Conservation (phyloP, 116 monocot species). For the Thalassia testudinum region DNA sequence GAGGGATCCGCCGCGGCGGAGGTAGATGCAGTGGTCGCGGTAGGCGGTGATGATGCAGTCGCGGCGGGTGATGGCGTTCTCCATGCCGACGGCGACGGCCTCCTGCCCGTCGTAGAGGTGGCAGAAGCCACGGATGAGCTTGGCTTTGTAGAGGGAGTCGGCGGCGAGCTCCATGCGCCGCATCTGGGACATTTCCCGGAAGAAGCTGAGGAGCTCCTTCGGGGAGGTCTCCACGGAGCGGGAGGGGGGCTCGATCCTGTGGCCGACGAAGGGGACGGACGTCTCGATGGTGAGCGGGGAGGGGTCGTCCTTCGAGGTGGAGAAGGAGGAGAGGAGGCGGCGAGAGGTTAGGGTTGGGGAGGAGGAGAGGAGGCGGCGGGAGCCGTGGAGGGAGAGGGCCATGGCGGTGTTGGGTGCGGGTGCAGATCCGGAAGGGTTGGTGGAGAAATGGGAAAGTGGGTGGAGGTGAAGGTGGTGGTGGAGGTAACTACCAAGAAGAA, state of each 20-base stretch:
- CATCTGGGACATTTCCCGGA: slow-evolving; percentile 52
- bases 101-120: slow-evolving; percentile 84
- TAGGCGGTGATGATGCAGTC: slow-evolving; percentile 84
- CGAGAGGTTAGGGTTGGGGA: neutral
- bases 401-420: neutral
- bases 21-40: slow-evolving; percentile 69
- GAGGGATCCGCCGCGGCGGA: slow-evolving; percentile 53
- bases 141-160: slow-evolving; percentile 78
- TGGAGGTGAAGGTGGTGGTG: no score
- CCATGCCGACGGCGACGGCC: slow-evolving; percentile 64
- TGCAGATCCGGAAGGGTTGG: no score
- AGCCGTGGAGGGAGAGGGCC: neutral
- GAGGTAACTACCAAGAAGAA: no score
- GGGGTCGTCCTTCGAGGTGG: slow-evolving; percentile 3
- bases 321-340: slow-evolving; percentile 7
- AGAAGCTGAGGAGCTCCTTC: slow-evolving; percentile 32
- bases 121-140: slow-evolving; percentile 67
- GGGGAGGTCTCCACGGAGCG: slow-evolving; percentile 40
- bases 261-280: slow-evolving; percentile 34
- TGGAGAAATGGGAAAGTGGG: no score
- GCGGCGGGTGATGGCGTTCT: slow-evolving; percentile 42
- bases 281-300: slow-evolving; percentile 25
- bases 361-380: neutral
- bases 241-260: slow-evolving; percentile 32
- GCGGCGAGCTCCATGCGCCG: slow-evolving; percentile 78